Evolutionary conservation across 257 asterid species (phyloP), one percentile per base, ranked within the genome.

Genomic region (Agastache rugosa): DNA sequence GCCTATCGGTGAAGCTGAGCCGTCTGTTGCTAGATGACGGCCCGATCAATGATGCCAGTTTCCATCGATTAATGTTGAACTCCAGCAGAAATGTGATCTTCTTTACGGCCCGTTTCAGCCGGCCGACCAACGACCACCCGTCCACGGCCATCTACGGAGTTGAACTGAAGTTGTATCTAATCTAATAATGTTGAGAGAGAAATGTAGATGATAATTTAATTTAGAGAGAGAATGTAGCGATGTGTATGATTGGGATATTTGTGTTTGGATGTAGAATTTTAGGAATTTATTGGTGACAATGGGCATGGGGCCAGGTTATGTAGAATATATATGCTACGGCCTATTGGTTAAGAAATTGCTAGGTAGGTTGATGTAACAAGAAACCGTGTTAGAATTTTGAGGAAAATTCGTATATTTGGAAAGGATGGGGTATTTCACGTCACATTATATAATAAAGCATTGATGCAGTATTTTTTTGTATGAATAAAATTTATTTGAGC

Each of bases 91-190:
- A 76, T 16, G 67, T 90, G 19, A 94, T 89, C 84, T 94, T 94
- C 71, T 81, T 94, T 81, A 94, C 97, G 2, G 96, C 96, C 73
- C 82, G 85, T 68, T 77, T 90, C 8, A 94, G 82, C 65, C 90
- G 83, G 62, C 86, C 89, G 14, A 94, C 41, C 85, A 87, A 61
- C 4, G 80, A 20, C 96, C 89, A 81, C 25, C 63, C 55, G 8
- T 63, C 87, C 11, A 3, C 58, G 8, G 67, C 83, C 96, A 89
- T 93, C 27, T 34, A 31, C 31, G n/a, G n/a, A 45, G 56, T 55
- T 19, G 62, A 56, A 37, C 42, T 37, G 42, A 11, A 37, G 2
- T 5, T 35, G 39, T 35, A 7, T 35, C 9, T 35, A 35, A 34
- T 16, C 22, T 16, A 12, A 51, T 64, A 41, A 2, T 37, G 11